Evolutionary conservation across 2,329 filamentous ascomycete species (phyloP).

Genomic region (Zelopaecilomyces penicillatus): DNA sequence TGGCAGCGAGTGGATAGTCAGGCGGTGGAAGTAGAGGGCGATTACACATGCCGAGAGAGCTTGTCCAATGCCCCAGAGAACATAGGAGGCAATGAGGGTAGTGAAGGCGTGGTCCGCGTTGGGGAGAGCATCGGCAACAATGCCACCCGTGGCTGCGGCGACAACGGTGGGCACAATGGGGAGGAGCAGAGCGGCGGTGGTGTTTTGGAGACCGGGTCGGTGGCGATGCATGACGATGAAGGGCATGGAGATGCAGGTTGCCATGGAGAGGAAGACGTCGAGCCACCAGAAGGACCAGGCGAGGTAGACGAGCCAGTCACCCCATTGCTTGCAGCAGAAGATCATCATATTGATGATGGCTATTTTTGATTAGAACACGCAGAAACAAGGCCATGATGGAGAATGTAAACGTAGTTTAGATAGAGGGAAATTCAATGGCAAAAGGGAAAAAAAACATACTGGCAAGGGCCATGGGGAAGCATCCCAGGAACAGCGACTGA

Average conservation of each 20-base stretch:
- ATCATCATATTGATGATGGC: conserved; percentile 58
- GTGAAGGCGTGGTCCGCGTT: conserved; percentile 46
- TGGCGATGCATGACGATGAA: conserved; percentile 45
- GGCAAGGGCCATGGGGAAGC: conserved; percentile 60
- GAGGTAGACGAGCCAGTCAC: conserved; percentile 43
- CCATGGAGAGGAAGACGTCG: conserved; percentile 43
- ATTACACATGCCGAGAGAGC: conserved; percentile 52
- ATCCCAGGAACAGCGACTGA: conserved; percentile 61
- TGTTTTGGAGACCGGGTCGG: conserved; percentile 41
- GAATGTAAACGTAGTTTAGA: neutral
- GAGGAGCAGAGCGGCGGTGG: conserved; percentile 57
- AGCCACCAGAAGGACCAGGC: conserved; percentile 53
- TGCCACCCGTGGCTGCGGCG: conserved; percentile 54
- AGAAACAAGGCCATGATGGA: neutral
- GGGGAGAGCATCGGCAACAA: conserved; percentile 52
- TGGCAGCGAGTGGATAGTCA: conserved; percentile 58
- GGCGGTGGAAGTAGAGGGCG: conserved; percentile 60
- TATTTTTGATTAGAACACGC: conserved; percentile 4
- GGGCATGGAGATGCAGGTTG: conserved; percentile 45
- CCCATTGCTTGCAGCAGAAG: conserved; percentile 55
- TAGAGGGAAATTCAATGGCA: neutral
- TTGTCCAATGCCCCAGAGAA: conserved; percentile 59
- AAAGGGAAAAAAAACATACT: conserved; percentile 25
- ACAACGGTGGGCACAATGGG: conserved; percentile 61
- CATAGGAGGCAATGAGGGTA: conserved; percentile 56